phyloP scores from a whole-genome alignment of 2,329 filamentous ascomycete genomes.

The Aspergillus sp. region DNA sequence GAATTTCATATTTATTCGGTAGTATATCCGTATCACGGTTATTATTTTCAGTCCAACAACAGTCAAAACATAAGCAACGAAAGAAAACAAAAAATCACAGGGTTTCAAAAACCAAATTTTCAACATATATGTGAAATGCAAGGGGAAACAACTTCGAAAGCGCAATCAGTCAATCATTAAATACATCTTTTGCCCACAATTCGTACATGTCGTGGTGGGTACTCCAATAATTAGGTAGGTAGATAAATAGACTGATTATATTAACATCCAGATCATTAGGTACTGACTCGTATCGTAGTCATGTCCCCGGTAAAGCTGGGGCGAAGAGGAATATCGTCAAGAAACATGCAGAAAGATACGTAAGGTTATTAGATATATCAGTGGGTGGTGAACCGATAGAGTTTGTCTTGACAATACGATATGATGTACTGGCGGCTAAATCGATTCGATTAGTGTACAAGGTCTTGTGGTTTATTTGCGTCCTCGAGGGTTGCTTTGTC shows the following conservation, averaged over 20 bases:
- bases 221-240: background rate
- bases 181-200: background rate
- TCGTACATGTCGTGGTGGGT: background rate
- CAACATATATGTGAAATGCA: background rate
- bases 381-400: background rate
- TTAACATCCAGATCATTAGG: slow-evolving; percentile 6
- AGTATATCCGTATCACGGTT: background rate
- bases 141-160: background rate
- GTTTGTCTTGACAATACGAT: background rate
- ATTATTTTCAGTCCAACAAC: background rate
- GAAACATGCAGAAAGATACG: background rate
- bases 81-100: background rate
- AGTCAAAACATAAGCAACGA: background rate
- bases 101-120: background rate
- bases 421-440: background rate
- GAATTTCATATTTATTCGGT: no score
- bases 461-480: no score
- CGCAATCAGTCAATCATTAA: background rate
- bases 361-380: background rate
- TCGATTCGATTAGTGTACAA: background rate
- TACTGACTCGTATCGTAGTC: background rate
- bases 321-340: background rate
- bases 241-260: slow-evolving; percentile 1
- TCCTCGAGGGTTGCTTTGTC: background rate
- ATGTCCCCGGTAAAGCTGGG: background rate